phyloP scores from a whole-genome alignment of 192 early-diverging fungal genomes.

The Gonapodya sp. region DNA sequence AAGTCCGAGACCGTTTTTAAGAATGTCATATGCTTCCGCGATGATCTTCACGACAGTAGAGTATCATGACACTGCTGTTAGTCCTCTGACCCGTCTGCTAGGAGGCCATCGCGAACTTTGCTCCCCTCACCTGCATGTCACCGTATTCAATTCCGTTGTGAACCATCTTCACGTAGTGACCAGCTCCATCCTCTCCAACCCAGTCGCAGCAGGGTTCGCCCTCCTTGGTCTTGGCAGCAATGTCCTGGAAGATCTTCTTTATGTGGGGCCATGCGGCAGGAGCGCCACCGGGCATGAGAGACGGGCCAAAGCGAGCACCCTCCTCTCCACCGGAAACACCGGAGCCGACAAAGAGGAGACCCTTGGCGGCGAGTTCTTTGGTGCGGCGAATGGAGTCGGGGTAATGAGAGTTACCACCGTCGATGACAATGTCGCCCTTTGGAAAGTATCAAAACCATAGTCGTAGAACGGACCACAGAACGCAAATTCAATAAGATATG shows the following conservation, averaged over 20 bases:
- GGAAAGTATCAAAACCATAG: background rate
- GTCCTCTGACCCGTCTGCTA: background rate
- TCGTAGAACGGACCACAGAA: background rate
- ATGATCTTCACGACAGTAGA: constrained; percentile 44
- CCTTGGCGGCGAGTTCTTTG: constrained; percentile 81
- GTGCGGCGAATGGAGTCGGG: constrained; percentile 87
- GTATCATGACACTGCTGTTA: too few relatives aligned
- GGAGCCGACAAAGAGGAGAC: constrained; percentile 87
- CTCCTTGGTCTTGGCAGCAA: constrained; percentile 78
- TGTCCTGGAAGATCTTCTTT: constrained; percentile 93
- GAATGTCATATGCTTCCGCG: constrained; percentile 86
- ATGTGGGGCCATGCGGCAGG: constrained; percentile 84
- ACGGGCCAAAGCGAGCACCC: constrained; percentile 93
- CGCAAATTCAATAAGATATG: background rate
- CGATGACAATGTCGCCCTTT: constrained; percentile 89
- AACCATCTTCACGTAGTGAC: constrained; percentile 99
- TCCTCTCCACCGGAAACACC: constrained; percentile 99
- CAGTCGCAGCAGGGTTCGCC: constrained; percentile 96
- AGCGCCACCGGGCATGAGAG: constrained; percentile 95
- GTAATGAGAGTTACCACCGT: constrained; percentile 99
- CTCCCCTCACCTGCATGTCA: constrained; percentile 77
- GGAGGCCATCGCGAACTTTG: background rate
- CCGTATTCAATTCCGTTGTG: constrained; percentile 99
- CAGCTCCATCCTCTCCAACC: constrained; percentile 94
- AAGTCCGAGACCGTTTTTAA: constrained; percentile 79